Base-by-base conservation (phyloP, 148 eudicot genomes). In the Amaranthus hypochondriacus region DNA sequence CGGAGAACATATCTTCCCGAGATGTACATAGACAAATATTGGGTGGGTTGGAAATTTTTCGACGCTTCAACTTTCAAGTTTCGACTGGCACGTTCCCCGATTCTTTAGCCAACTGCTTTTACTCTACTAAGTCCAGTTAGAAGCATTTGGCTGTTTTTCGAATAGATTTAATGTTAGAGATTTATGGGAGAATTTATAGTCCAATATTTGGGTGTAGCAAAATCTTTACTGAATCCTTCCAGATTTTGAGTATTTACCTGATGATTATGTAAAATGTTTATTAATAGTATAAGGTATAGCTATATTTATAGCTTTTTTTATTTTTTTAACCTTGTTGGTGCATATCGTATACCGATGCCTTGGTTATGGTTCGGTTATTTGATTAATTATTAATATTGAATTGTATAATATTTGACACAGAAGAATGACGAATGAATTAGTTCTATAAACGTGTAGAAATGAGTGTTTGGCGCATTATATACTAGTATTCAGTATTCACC, bases 1-100 rank as follows among this genome's bases (percentile, higher is more conserved):
- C 62, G 50, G 4, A 7, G 46, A 43, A 6, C 55, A 13, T 58
- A 72, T n/a, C 46, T 28, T 9, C 10, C 7, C 62, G 72, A 50
- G 5, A 70, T 72, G 76, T 77, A 77, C 64, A 77, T 71, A 77
- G 56, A 57, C 15, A 64, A 67, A 9, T 12, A 56, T 58, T 43
- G 4, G 70, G 65, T 50, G 48, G 53, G 51, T 21, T 47, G 75
- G 68, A 53, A 70, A 56, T 14, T 53, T 3, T 62, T 48, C 28
- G 63, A n/a, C 15, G 68, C 69, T 76, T 7, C 62, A 62, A 58
- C 43, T 13, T 48, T 75, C 58, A 42, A 58, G 15, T 13, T 48
- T 75, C 58, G 49, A 13, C 63, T 10, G 64, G 28, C 54, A 13
- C 28, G 56, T 56, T 62, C 39, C 39, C 51, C 9, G 21, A 52